phyloP scores from a whole-genome alignment of 257 asterid species.

The Nicotiana obtusifolia region DNA sequence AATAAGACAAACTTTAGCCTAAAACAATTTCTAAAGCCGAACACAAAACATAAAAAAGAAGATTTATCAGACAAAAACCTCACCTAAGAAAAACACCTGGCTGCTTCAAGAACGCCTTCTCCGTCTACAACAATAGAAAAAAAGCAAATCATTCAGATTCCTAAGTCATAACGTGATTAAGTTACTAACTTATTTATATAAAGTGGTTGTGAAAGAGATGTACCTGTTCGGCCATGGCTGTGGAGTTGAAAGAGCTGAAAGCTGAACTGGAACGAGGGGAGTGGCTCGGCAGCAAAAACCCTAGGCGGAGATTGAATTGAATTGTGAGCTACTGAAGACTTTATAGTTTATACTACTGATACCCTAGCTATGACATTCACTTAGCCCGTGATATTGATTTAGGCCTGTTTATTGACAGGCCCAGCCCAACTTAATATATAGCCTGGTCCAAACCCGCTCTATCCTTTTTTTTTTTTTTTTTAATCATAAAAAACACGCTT shows the following conservation, averaged over 20 bases:
- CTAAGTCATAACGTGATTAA: too few species aligned
- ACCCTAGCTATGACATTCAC: neutral
- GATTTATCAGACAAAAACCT: neutral
- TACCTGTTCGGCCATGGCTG: conserved; percentile 58
- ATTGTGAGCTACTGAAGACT: neutral
- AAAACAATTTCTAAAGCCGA: neutral
- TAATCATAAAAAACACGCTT: too few species aligned
- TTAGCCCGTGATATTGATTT: too few species aligned
- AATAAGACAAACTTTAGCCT: neutral
- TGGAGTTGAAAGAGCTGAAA: neutral
- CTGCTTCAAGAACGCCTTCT: conserved; percentile 73
- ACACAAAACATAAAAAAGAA: neutral
- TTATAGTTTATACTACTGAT: neutral
- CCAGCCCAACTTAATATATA: neutral
- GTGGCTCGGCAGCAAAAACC: neutral
- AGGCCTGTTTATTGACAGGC: neutral
- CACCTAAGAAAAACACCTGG: conserved; percentile 68
- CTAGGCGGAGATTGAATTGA: neutral
- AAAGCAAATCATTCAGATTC: neutral
- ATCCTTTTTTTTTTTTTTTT: too few species aligned
- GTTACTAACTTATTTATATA: neutral
- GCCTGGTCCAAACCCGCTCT: neutral
- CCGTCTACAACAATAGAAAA: conserved; percentile 37
- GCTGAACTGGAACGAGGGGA: neutral
- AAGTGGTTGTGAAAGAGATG: neutral